phyloP scores from a whole-genome alignment of 805 yeast species.

The Alloascoidea hylecoeti region DNA sequence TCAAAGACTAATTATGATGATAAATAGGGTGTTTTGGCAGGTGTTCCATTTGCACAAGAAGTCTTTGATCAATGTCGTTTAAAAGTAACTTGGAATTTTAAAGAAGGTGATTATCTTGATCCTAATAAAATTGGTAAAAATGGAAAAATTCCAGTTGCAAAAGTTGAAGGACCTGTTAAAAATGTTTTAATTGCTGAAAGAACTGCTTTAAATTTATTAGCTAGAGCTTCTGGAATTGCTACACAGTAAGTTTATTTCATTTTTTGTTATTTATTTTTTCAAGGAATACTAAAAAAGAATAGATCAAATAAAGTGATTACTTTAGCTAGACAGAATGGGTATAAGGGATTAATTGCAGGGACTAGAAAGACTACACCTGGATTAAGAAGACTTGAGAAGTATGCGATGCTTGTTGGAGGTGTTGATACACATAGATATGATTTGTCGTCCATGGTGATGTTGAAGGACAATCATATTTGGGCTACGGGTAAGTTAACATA shows the following conservation, averaged over 20 bases:
- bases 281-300: not conserved
- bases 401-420: constrained; percentile 92
- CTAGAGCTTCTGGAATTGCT: constrained; percentile 82
- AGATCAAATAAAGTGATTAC: constrained; percentile 23
- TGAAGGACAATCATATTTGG: constrained; percentile 89
- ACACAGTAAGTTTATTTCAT: constrained; percentile 26
- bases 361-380: constrained; percentile 98
- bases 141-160: constrained; percentile 62
- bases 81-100: constrained; percentile 52
- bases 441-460: constrained; percentile 88
- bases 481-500: no score
- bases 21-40: constrained; percentile 55
- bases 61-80: constrained; percentile 68
- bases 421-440: constrained; percentile 89
- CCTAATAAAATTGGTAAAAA: constrained; percentile 18
- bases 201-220: constrained; percentile 67
- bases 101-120: constrained; percentile 52
- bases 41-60: constrained; percentile 82
- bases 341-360: constrained; percentile 80
- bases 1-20: no score
- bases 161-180: constrained; percentile 68
- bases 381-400: constrained; percentile 73
- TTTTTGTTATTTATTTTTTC: not conserved
- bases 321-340: constrained; percentile 56
- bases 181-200: constrained; percentile 75